phyloP scores from a whole-genome alignment of 2,329 filamentous ascomycete species.

The Elsinoe batatas region DNA sequence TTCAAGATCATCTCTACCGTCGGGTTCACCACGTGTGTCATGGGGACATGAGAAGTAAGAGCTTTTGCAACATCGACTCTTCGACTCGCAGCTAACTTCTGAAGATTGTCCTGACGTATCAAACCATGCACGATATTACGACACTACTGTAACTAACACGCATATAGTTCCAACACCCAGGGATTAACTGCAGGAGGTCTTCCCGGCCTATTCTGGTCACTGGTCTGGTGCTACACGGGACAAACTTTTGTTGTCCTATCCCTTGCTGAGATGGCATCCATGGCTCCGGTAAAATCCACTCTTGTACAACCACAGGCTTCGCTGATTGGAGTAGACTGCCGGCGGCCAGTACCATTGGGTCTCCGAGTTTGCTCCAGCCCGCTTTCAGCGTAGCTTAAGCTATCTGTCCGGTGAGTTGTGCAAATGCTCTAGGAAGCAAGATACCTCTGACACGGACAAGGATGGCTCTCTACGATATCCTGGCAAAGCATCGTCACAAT shows the following conservation, averaged over 20 bases:
- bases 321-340: slow-evolving; percentile 15
- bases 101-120: neutral
- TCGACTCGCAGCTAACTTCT: no score
- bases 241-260: slow-evolving; percentile 20
- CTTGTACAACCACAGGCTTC: neutral
- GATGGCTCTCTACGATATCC: slow-evolving; percentile 24
- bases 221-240: slow-evolving; percentile 21
- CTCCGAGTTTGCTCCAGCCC: slow-evolving; percentile 22
- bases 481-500: slow-evolving; percentile 39
- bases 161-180: slow-evolving; percentile 18
- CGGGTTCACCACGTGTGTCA: slow-evolving; percentile 38
- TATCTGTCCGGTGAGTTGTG: slow-evolving; percentile 30
- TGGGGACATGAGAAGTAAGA: slow-evolving; percentile 42
- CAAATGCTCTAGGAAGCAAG: neutral
- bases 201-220: slow-evolving; percentile 23
- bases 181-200: slow-evolving; percentile 21
- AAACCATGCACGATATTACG: neutral
- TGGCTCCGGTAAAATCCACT: slow-evolving; percentile 21
- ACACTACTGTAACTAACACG: neutral
- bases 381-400: slow-evolving; percentile 35
- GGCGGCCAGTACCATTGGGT: slow-evolving; percentile 26
- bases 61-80: slow-evolving; percentile 15
- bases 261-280: slow-evolving; percentile 27
- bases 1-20: slow-evolving; percentile 38
- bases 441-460: neutral